Conservation (phyloP, 2,329 filamentous ascomycete genomes). For the Blastomyces gilchristii region DNA sequence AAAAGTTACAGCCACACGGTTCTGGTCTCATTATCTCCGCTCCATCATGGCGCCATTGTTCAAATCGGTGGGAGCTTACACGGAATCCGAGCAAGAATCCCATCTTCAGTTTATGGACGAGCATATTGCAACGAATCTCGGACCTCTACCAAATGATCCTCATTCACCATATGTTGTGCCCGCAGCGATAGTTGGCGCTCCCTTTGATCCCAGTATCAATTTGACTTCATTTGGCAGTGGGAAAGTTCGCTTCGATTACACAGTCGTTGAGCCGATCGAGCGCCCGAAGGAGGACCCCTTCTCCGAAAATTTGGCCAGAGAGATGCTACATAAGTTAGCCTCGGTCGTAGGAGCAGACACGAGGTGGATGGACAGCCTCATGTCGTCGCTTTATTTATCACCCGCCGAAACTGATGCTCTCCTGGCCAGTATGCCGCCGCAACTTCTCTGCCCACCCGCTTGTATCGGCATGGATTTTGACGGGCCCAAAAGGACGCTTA, state of each 20-base stretch:
- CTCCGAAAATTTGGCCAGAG: background rate
- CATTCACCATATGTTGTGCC: background rate
- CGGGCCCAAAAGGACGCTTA: background rate
- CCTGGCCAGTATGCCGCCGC: background rate
- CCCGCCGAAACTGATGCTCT: background rate
- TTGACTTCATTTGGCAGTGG: background rate
- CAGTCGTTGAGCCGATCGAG: background rate
- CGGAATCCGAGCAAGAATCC: background rate
- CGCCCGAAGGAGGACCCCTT: background rate
- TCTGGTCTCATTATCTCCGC: background rate
- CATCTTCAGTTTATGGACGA: background rate
- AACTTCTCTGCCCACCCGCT: background rate
- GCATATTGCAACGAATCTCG: background rate
- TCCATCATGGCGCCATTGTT: background rate
- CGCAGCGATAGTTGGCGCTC: background rate
- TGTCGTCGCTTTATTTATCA: background rate
- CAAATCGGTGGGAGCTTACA: background rate
- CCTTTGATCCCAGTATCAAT: background rate
- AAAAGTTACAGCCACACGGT: background rate
- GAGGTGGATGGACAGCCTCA: constrained; percentile 1
- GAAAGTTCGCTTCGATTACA: background rate
- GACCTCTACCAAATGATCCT: background rate
- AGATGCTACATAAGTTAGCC: background rate
- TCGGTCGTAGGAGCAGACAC: background rate
- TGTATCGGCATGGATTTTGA: background rate